Percentiles rank a stretch among this genome's conserved stretches.
These are phyloP conservation scores for Penicillium canescens DNA, from an alignment of 495 filamentous ascomycete genomes.

Conservation along the genomic window DNA sequence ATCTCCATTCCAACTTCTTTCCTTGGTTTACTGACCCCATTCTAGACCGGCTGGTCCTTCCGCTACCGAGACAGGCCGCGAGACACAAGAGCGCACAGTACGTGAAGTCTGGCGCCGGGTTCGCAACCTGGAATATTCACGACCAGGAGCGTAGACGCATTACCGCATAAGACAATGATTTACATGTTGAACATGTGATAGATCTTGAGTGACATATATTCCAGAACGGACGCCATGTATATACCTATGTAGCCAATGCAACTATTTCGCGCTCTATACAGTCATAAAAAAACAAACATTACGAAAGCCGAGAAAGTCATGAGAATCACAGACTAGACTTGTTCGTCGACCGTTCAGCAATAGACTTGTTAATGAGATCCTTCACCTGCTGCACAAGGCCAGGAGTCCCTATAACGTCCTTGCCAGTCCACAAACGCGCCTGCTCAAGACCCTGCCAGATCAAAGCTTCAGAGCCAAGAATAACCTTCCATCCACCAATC, in stretches of 20 bases:
- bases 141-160: conserved; percentile 47
- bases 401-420: conserved; percentile 53
- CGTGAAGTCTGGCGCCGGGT: conserved; percentile 70
- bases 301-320: not conserved
- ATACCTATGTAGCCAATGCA: conserved; percentile 23
- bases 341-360: conserved; percentile 30
- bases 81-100: conserved; percentile 65
- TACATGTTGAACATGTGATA: conserved; percentile 5
- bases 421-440: conserved; percentile 62
- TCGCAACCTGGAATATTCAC: conserved; percentile 56
- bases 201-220: conserved; percentile 11
- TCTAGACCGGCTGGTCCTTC: conserved; percentile 61
- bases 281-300: conserved; percentile 22
- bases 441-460: conserved; percentile 78
- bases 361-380: conserved; percentile 44
- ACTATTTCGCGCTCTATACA: conserved; percentile 32
- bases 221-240: conserved; percentile 16
- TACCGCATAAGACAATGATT: not conserved
- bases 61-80: conserved; percentile 56
- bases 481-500: conserved; percentile 64
- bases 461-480: conserved; percentile 68
- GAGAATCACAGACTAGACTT: conserved; percentile 33
- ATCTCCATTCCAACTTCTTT: not conserved
- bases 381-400: conserved; percentile 51
- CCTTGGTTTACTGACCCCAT: not conserved